Evolutionary conservation across 805 yeast species (phyloP).

Genomic region (Yamadazyma tumulicola): DNA sequence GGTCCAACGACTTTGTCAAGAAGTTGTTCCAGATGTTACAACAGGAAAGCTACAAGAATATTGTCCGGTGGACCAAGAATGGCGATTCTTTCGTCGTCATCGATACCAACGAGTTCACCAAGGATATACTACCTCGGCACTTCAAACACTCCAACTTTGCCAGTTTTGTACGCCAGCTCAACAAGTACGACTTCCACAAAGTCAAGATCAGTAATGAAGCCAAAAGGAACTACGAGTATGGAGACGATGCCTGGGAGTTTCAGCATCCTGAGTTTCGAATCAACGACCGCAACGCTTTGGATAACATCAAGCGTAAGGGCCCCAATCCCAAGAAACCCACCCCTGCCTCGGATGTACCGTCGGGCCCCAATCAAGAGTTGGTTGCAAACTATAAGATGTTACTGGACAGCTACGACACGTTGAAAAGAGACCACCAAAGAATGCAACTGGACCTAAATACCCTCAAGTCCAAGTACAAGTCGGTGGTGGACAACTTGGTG

Average conservation of each 20-base stretch:
- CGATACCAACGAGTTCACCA: constrained; percentile 88
- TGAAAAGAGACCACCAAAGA: constrained; percentile 29
- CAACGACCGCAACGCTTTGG: constrained; percentile 74
- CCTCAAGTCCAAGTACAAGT: constrained; percentile 57
- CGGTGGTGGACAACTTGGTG: constrained; percentile 59
- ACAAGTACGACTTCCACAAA: constrained; percentile 96
- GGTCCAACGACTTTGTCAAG: constrained; percentile 77
- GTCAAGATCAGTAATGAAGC: constrained; percentile 73
- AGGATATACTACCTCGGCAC: constrained; percentile 83
- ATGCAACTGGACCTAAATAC: constrained; percentile 33
- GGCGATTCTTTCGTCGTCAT: constrained; percentile 87
- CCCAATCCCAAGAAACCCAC: constrained; percentile 49
- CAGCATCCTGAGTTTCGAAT: constrained; percentile 83
- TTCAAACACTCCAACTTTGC: constrained; percentile 96
- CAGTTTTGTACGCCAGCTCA: constrained; percentile 90
- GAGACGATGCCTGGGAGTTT: constrained; percentile 91
- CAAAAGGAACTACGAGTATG: constrained; percentile 49
- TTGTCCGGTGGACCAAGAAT: constrained; percentile 81
- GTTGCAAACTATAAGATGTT: constrained; percentile 14
- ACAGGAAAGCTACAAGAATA: constrained; percentile 66
- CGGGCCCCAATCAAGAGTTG: background rate
- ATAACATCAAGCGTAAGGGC: constrained; percentile 81
- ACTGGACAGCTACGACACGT: constrained; percentile 29
- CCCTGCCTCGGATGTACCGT: background rate
- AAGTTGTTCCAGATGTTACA: constrained; percentile 82